A percentile compares a stretch with the other conserved stretches of the same genome.
Conservation (phyloP, 2,329 filamentous ascomycete species). For the Alternaria longipes region DNA sequence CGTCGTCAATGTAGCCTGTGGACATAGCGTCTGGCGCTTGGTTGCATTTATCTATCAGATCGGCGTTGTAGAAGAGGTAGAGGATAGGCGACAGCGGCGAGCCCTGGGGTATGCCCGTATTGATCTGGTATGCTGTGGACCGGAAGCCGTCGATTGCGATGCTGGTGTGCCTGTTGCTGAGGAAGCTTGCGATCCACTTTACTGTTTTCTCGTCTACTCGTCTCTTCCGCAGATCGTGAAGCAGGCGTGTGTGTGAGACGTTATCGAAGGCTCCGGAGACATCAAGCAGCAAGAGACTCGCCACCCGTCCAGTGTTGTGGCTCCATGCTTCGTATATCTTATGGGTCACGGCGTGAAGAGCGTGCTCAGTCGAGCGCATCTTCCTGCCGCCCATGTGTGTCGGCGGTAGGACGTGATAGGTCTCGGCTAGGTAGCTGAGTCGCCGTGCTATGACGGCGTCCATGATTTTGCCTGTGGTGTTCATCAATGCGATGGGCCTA, state of each 20-base stretch:
- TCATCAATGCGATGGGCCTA: conserved; percentile 36
- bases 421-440: conserved; percentile 25
- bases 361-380: conserved; percentile 34
- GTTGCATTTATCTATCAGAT: conserved; percentile 37
- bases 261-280: conserved; percentile 44
- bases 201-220: conserved; percentile 25
- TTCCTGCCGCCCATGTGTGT: conserved; percentile 36
- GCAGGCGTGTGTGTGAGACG: conserved; percentile 32
- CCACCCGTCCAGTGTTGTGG: conserved; percentile 24
- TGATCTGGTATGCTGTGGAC: conserved; percentile 21
- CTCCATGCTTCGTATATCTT: conserved; percentile 36
- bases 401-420: conserved; percentile 30
- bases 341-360: conserved; percentile 37
- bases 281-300: conserved; percentile 45
- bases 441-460: conserved; percentile 34
- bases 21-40: conserved; percentile 17
- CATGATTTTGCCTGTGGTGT: conserved; percentile 42
- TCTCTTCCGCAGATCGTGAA: conserved; percentile 32
- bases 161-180: conserved; percentile 22
- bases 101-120: conserved; percentile 41
- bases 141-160: conserved; percentile 25
- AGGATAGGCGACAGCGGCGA: conserved; percentile 45
- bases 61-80: conserved; percentile 46
- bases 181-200: conserved; percentile 30
- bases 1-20: conserved; percentile 38